phyloP scores from a whole-genome alignment of 345 rosid species.

The Heritiera fomes region DNA sequence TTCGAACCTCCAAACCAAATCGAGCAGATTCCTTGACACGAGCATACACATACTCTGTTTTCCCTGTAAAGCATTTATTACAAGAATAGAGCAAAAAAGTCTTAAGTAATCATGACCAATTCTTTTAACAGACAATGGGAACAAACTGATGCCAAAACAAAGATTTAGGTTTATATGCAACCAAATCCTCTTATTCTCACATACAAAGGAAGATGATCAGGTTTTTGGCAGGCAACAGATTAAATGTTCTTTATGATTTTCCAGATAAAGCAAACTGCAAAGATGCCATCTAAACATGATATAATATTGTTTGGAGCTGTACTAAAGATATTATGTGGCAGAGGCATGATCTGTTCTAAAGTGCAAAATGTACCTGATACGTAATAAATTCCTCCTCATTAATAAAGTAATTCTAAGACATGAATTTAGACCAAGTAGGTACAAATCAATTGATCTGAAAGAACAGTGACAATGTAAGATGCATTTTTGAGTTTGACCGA shows the following conservation, averaged over 20 bases:
- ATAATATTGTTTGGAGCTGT: not conserved
- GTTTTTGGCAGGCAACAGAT: not conserved
- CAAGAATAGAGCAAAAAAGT: not conserved
- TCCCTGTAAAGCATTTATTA: slow-evolving; percentile 53
- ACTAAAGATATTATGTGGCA: not conserved
- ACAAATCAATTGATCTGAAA: slow-evolving; percentile 3
- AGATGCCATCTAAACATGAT: not conserved
- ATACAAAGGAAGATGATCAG: not conserved
- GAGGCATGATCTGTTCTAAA: not conserved
- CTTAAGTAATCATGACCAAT: not conserved
- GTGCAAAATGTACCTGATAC: not conserved
- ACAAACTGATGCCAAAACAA: not conserved
- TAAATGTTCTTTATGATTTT: not conserved
- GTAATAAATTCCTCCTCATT: not conserved
- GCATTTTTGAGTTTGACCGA: slow-evolving; percentile 5
- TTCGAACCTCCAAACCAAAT: slow-evolving; percentile 69
- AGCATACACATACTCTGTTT: slow-evolving; percentile 78
- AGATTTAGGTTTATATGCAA: slow-evolving; percentile 6
- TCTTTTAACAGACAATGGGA: not conserved
- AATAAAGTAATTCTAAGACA: not conserved
- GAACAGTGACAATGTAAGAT: not conserved
- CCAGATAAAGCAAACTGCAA: not conserved
- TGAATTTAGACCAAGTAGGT: not conserved
- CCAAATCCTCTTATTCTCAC: not conserved
- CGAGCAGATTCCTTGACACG: slow-evolving; percentile 68